Base-by-base conservation (phyloP, 805 yeast genomes). In the Candida vartiovaarae region DNA sequence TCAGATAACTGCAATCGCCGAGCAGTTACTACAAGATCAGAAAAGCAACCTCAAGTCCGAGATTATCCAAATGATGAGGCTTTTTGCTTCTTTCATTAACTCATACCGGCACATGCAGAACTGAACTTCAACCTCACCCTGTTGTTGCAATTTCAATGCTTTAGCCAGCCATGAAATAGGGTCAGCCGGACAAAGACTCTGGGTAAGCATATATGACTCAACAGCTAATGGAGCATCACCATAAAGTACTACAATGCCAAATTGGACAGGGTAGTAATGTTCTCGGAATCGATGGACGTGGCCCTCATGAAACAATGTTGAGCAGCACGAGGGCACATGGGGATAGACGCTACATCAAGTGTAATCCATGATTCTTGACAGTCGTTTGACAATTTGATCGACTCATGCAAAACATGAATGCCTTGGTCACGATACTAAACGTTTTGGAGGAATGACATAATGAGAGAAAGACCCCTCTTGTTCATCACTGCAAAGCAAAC, bases 221-320 rank as follows among this genome's bases (percentile, higher is more conserved):
- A 72, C 70, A 0, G 98, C 93, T 34, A 93, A 72, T 32, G 74
- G 82, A 7, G 69, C 52, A 59, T 91, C 98, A 3, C 80, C 80
- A 44, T 74, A 70, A 29, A 75, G 70, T 45, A 90, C 31, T 93
- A 66, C 6, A 84, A 74, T 0, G 95, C 96, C 45, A 93, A 66
- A 53, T 87, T 86, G 11, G 81, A 73, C 96, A 97, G 91, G 5
- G 80, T 74, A 15, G 66, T 65, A 4, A 82, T 75, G 44, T 84
- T 85, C 42, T 77, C 76, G 6, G 84, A 76, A 39, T 85, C 82
- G 34, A 89, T 63, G 0, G 85, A 71, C 3, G 81, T 65, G 1
- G 97, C 90, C 49, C 86, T 83, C 53, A 93, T 84, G 54, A 85
- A 87, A 60, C 96, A 88, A 64, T 93, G 99, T 63, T 93, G 99